Evolutionary conservation across 1,139 yeast genomes (phyloP), one percentile per base, ranked within the genome.

Genomic region (Cylindricascospora bacillispora): DNA sequence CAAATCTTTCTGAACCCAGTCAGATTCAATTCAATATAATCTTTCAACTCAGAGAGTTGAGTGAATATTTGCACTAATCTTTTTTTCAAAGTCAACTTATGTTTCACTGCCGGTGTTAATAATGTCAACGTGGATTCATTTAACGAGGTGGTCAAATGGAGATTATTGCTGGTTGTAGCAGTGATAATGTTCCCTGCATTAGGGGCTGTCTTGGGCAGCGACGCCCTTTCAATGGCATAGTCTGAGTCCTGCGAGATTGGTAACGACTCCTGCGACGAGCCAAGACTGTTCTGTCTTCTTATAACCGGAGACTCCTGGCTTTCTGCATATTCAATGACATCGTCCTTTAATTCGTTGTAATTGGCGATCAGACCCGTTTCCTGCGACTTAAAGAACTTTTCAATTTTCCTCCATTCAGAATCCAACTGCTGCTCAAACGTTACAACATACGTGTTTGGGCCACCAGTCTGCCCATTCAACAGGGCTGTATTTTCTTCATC

Each of bases 1-100:
- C 85, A 65, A 29, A 85, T 86, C 56, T 86, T 86, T 27, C 80
- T 69, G 57, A 86, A 82, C 5, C 95, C 97, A 20, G 93, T 81
- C 41, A 67, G 68, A 61, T 86, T 86, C 43, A 86, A 63, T 47
- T 83, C 93, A 31, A 80, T 65, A 51, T 61, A 86, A 9, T 93
- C 80, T 46, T 79, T 75, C 43, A 86, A 65, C 53, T 86, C 95
- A n/a, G 85, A 75, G 22, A 85, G 60, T 15, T 72, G 63, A 7
- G 89, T 86, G 58, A 73, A 86, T 27, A 75, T 57, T 9, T 74
- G 66, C 25, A 75, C 67, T 3, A 78, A 56, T 34, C 83, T 64
- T 49, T 77, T 75, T 52, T 75, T 78, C 43, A 81, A 63, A 5
- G 83, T 74, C 35, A 80, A 70, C 42, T 68, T 67, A 44, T 45